Conservation (phyloP, 345 rosid species). For the Brassica rapa region DNA sequence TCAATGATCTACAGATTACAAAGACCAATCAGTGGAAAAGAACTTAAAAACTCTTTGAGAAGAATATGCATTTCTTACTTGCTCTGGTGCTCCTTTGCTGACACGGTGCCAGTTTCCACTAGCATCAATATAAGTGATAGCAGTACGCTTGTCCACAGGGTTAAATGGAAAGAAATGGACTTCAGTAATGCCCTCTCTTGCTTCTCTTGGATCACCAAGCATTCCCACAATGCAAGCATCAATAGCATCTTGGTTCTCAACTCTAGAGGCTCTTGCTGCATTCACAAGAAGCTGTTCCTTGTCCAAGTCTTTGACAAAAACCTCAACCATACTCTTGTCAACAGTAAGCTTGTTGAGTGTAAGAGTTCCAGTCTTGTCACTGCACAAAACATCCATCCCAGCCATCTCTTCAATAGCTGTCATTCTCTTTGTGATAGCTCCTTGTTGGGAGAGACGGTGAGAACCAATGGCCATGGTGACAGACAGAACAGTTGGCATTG, state of each 20-base stretch:
- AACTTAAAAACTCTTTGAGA: background rate
- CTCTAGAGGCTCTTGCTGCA: slow-evolving; percentile 83
- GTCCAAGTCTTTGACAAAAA: slow-evolving; percentile 63
- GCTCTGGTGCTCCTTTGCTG: slow-evolving; percentile 90
- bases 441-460: slow-evolving; percentile 78
- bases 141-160: slow-evolving; percentile 88
- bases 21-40: background rate
- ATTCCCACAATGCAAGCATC: slow-evolving; percentile 45
- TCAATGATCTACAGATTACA: slow-evolving; percentile 55
- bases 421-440: slow-evolving; percentile 89
- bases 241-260: slow-evolving; percentile 81
- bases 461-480: slow-evolving; percentile 92
- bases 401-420: slow-evolving; percentile 95
- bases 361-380: slow-evolving; percentile 90
- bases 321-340: slow-evolving; percentile 76
- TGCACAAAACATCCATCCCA: slow-evolving; percentile 84
- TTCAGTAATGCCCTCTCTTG: slow-evolving; percentile 73
- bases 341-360: slow-evolving; percentile 90
- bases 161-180: slow-evolving; percentile 84
- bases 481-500: slow-evolving; percentile 89
- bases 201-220: slow-evolving; percentile 48
- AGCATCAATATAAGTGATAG: slow-evolving; percentile 71
- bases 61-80: slow-evolving; percentile 42
- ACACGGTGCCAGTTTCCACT: slow-evolving; percentile 72
- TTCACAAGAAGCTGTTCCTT: slow-evolving; percentile 57